A percentile compares a stretch with the other conserved stretches of the same genome.
Evolutionary conservation across 768 basidiomycete species (phyloP).

Genomic region (Macrolepiota albuminosa): DNA sequence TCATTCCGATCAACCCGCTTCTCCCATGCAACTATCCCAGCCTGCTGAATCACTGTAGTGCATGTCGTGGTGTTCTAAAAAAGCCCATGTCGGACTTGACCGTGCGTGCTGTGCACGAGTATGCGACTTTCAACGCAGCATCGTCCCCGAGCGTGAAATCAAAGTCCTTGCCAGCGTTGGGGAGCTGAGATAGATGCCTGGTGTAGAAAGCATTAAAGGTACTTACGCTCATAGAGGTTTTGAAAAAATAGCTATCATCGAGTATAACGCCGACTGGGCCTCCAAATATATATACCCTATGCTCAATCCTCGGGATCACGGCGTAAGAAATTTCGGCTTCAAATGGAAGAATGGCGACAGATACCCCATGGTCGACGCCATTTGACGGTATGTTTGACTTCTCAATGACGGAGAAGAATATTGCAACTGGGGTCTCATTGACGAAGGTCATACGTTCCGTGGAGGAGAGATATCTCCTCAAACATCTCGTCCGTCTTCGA

Average conservation of each 20-base stretch:
- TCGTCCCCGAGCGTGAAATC: constrained; percentile 50
- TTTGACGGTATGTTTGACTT: constrained; percentile 49
- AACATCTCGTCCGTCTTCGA: constrained; percentile 17
- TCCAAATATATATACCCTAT: constrained; percentile 48
- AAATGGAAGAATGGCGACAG: constrained; percentile 45
- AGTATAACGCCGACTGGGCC: constrained; percentile 52
- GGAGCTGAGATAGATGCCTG: not conserved
- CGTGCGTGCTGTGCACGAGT: constrained; percentile 34
- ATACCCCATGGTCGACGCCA: constrained; percentile 49
- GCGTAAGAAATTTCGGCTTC: constrained; percentile 42
- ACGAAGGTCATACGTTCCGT: constrained; percentile 39
- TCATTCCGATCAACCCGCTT: constrained; percentile 37
- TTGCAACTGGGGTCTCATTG: constrained; percentile 47
- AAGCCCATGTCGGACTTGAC: constrained; percentile 31
- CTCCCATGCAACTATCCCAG: constrained; percentile 30
- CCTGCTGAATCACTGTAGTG: constrained; percentile 37
- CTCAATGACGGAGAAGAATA: constrained; percentile 48
- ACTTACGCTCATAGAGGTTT: constrained; percentile 40
- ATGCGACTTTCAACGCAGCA: constrained; percentile 37
- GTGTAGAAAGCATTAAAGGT: not conserved
- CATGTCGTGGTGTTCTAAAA: constrained; percentile 44
- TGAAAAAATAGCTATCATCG: constrained; percentile 55
- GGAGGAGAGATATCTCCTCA: constrained; percentile 24
- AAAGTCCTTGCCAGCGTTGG: constrained; percentile 44
- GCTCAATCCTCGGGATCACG: constrained; percentile 43